Evolutionary conservation across 225 moss, liverwort and hornwort species (phyloP).

Genomic region (Neckera pumila): DNA sequence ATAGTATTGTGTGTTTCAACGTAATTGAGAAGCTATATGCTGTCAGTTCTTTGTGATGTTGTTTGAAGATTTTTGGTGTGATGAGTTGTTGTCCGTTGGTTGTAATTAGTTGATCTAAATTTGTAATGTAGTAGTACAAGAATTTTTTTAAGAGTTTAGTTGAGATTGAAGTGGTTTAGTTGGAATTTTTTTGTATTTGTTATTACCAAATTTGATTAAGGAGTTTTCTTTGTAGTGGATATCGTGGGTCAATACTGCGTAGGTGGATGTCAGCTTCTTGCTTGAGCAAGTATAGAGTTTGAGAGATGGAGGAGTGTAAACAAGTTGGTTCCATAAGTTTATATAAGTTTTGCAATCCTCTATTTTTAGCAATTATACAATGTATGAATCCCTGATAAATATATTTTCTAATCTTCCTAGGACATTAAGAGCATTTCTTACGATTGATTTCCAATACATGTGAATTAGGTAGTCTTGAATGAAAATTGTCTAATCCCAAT

Average conservation of each 20-base stretch:
- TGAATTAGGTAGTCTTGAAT: not conserved
- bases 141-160: not conserved
- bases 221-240: too few relatives aligned
- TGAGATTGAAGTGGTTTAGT: not conserved
- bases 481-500: not conserved
- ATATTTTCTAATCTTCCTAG: not conserved
- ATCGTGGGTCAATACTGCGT: too few relatives aligned
- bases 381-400: fast-evolving
- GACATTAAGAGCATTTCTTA: not conserved
- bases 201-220: not conserved
- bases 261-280: too few relatives aligned
- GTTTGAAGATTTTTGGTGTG: not conserved
- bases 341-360: not conserved
- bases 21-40: not conserved
- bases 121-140: not conserved
- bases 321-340: fast-evolving
- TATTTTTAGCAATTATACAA: not conserved
- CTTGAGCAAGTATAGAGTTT: not conserved
- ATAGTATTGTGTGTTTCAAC: too few relatives aligned
- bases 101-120: not conserved
- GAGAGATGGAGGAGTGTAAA: not conserved
- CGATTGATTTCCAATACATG: not conserved
- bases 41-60: not conserved
- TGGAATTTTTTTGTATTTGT: fast-evolving
- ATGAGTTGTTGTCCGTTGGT: not conserved